phyloP scores from a whole-genome alignment of 768 basidiomycete species.

The Paxillus ammoniavirescens region DNA sequence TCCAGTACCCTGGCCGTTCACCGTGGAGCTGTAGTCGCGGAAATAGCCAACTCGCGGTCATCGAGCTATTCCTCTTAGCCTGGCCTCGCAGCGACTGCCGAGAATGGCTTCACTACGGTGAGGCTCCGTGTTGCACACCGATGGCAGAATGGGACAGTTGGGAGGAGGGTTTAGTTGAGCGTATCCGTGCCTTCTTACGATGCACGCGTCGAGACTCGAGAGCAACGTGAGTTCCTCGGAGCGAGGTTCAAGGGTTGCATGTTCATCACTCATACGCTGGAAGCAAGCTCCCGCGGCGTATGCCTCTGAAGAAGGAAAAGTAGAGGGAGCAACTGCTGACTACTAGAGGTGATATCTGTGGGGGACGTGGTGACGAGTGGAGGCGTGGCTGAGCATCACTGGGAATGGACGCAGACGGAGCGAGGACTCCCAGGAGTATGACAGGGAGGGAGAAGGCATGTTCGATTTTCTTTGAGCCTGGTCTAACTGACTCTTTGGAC shows the following conservation, averaged over 20 bases:
- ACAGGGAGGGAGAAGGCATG: no score
- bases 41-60: slow-evolving; percentile 37
- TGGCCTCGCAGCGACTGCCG: slow-evolving; percentile 46
- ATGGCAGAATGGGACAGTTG: slow-evolving; percentile 89
- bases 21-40: slow-evolving; percentile 59
- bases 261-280: slow-evolving; percentile 27
- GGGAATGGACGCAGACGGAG: slow-evolving; percentile 44
- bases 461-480: no score
- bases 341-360: slow-evolving; percentile 73
- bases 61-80: slow-evolving; percentile 16
- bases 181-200: slow-evolving; percentile 39
- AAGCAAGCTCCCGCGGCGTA: slow-evolving; percentile 44
- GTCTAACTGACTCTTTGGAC: no score
- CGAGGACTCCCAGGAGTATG: no score
- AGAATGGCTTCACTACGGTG: slow-evolving; percentile 75
- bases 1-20: slow-evolving; percentile 73
- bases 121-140: slow-evolving; percentile 76
- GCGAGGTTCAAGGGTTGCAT: slow-evolving; percentile 16
- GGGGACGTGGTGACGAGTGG: slow-evolving; percentile 75
- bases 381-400: no score
- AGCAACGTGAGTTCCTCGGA: slow-evolving; percentile 8
- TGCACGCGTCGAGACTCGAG: background rate
- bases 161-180: slow-evolving; percentile 81
- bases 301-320: slow-evolving; percentile 57
- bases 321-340: slow-evolving; percentile 71